These are phyloP conservation scores for Haplosporangium sp. DNA, from an alignment of 371 early-diverging fungal species.

Conservation along the genomic window DNA sequence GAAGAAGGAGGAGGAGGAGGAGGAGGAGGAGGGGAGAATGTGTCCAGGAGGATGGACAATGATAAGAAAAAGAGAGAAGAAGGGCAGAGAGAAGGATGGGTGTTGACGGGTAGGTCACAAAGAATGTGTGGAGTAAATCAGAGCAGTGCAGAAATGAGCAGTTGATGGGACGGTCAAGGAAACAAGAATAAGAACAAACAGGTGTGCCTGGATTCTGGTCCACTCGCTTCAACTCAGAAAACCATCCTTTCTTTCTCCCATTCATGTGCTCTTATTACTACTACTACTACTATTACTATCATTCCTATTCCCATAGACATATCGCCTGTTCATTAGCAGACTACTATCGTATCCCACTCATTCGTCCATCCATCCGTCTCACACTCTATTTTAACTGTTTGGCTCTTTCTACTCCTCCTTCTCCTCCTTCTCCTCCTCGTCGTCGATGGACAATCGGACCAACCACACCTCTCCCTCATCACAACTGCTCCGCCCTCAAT, in stretches of 20 bases:
- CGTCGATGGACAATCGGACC: too few species aligned
- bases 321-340: neutral
- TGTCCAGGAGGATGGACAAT: neutral
- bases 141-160: too few species aligned
- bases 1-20: neutral
- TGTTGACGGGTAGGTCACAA: neutral
- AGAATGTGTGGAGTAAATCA: neutral
- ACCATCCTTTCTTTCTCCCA: too few species aligned
- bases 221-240: too few species aligned
- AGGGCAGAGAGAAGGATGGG: neutral
- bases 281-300: too few species aligned
- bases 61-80: neutral
- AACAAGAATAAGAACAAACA: neutral
- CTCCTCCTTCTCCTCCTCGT: neutral
- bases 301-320: neutral
- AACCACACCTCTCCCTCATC: too few species aligned
- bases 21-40: neutral
- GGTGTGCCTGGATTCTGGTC: too few species aligned
- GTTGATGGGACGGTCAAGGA: neutral
- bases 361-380: neutral
- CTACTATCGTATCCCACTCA: neutral
- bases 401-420: neutral
- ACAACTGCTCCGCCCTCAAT: too few species aligned
- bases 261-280: too few species aligned
- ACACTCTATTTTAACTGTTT: neutral